Evolutionary conservation across 2,329 filamentous ascomycete species (phyloP).

Genomic region (Camillea tinctor): DNA sequence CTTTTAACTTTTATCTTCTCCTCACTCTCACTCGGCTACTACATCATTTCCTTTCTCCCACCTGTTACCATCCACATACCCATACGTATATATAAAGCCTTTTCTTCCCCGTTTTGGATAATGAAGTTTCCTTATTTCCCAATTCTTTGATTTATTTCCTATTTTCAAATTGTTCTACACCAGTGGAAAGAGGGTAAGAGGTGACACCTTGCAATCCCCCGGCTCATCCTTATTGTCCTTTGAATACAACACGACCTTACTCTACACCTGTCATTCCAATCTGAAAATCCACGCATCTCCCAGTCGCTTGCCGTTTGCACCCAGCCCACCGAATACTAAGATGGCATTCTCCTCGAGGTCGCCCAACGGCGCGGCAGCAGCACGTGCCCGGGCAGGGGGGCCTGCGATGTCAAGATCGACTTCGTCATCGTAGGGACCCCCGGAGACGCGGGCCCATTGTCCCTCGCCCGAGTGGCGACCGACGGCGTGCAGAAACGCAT

Average conservation of each 20-base stretch:
- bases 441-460: conserved; percentile 53
- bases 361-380: conserved; percentile 54
- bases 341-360: conserved; percentile 60
- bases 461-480: conserved; percentile 56
- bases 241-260: neutral
- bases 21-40: neutral
- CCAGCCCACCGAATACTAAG: conserved; percentile 60
- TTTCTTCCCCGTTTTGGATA: too few species aligned
- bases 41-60: too few species aligned
- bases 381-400: conserved; percentile 55
- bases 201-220: too few species aligned
- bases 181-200: too few species aligned
- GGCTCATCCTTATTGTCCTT: too few species aligned
- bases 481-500: conserved; percentile 53
- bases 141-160: too few species aligned
- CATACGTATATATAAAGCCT: too few species aligned
- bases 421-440: conserved; percentile 51
- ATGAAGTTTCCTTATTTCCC: too few species aligned
- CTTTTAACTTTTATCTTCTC: too few species aligned
- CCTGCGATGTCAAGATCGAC: conserved; percentile 44
- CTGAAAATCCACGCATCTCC: conserved; percentile 66
- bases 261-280: conserved; percentile 37
- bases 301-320: conserved; percentile 48
- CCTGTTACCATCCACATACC: too few species aligned
- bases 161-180: too few species aligned